Percentiles rank a stretch among this genome's conserved stretches.
These are phyloP conservation scores for Guillardia theta DNA, from an alignment of 78 protist species.

Conservation along the genomic window DNA sequence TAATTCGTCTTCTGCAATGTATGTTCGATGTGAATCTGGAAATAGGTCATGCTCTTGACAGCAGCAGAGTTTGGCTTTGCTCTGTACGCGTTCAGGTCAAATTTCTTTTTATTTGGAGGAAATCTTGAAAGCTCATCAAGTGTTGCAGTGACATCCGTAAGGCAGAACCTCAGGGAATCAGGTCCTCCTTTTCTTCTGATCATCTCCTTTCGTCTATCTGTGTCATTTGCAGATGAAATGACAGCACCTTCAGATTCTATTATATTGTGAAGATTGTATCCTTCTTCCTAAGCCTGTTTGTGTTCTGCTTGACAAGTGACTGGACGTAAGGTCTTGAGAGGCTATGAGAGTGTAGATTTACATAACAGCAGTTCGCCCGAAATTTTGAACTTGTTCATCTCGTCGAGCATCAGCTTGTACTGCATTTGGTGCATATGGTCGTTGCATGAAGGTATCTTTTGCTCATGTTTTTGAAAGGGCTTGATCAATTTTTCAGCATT, in stretches of 20 bases:
- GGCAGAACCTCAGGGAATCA: background rate
- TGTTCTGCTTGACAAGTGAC: background rate
- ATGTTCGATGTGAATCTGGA: background rate
- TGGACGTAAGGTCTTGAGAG: background rate
- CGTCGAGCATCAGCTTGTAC: background rate
- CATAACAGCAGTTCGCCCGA: background rate
- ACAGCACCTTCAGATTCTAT: background rate
- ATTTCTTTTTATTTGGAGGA: background rate
- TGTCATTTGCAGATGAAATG: background rate
- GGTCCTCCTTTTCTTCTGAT: background rate
- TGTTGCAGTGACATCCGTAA: background rate
- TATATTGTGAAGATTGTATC: background rate
- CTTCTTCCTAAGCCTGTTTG: background rate
- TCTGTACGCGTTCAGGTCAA: slow-evolving; percentile 9
- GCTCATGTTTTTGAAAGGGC: background rate
- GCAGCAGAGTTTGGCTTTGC: background rate
- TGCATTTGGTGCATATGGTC: slow-evolving; percentile 32
- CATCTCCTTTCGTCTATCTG: background rate
- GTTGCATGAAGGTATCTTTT: background rate
- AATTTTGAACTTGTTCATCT: background rate
- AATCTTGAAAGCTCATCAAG: background rate
- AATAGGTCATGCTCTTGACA: background rate
- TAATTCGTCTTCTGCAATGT: background rate
- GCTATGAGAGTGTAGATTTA: background rate
- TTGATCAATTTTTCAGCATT: background rate